These are phyloP conservation scores for Bryopsis sp. DNA, from an alignment of 139 green algal species.

Conservation along the genomic window DNA sequence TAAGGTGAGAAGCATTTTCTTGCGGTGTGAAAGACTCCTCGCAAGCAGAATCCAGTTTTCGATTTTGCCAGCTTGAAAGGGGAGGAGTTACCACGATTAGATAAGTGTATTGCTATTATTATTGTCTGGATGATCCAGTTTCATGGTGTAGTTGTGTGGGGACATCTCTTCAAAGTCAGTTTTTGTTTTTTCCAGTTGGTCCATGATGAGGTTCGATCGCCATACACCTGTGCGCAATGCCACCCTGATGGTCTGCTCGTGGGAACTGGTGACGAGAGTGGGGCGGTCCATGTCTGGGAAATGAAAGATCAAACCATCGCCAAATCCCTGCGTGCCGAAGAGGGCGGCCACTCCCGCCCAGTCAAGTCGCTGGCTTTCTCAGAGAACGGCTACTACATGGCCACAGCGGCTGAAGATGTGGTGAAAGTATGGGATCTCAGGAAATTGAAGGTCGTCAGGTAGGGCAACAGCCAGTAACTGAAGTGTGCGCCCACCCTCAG, in stretches of 20 bases:
- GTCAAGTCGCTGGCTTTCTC: constrained; percentile 68
- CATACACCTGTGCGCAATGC: constrained; percentile 32
- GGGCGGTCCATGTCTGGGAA: constrained; percentile 83
- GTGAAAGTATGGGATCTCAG: constrained; percentile 97
- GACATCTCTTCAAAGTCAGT: background rate
- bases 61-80: background rate
- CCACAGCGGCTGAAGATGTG: constrained; percentile 57
- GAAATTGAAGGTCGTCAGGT: constrained; percentile 85
- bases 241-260: constrained; percentile 87
- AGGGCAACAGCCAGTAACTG: too few relatives aligned
- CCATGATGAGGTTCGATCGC: background rate
- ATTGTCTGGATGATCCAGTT: background rate
- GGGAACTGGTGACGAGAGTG: constrained; percentile 51
- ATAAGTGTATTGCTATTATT: background rate
- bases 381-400: constrained; percentile 93
- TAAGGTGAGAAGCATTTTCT: constrained; percentile 33
- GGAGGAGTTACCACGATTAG: background rate
- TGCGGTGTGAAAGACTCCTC: too few relatives aligned
- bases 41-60: background rate
- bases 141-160: background rate
- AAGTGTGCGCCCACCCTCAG: too few relatives aligned
- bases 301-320: constrained; percentile 63
- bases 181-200: background rate
- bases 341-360: constrained; percentile 46
- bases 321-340: constrained; percentile 64